phyloP scores from a whole-genome alignment of 202 grass and related monocot species.

The Schoenoplectus triqueter region DNA sequence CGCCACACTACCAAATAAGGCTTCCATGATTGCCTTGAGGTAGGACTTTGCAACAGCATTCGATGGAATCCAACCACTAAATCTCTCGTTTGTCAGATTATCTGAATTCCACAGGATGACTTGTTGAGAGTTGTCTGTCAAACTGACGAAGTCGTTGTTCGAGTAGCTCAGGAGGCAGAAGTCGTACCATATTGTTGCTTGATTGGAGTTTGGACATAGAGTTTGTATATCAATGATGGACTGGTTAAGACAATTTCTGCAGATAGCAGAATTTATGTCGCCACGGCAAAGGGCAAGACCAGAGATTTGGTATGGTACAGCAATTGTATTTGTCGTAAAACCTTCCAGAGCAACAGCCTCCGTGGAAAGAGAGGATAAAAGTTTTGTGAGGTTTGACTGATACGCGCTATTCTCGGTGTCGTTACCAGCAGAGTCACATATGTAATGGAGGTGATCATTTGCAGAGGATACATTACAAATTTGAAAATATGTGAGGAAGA shows the following conservation, averaged over 20 bases:
- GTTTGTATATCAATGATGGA: slow-evolving; percentile 22
- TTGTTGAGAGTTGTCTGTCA: neutral
- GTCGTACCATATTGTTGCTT: slow-evolving; percentile 42
- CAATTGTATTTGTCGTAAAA: slow-evolving; percentile 39
- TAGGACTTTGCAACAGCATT: neutral
- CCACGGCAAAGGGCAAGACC: slow-evolving; percentile 45
- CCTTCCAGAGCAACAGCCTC: slow-evolving; percentile 35
- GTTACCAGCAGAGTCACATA: slow-evolving; percentile 24
- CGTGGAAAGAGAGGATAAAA: slow-evolving; percentile 39
- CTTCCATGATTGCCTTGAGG: slow-evolving; percentile 15
- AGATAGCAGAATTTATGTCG: slow-evolving; percentile 40
- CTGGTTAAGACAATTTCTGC: slow-evolving; percentile 31
- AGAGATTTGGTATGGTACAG: slow-evolving; percentile 20
- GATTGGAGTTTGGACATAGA: slow-evolving; percentile 33
- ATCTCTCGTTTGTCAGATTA: neutral
- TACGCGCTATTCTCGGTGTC: slow-evolving; percentile 54
- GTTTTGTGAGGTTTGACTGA: slow-evolving; percentile 44
- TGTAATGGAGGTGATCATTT: neutral
- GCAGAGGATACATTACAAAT: neutral
- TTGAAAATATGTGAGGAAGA: slow-evolving; percentile 4
- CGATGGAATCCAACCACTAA: slow-evolving; percentile 19
- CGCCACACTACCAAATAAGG: slow-evolving; percentile 17
- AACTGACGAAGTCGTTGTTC: slow-evolving; percentile 27
- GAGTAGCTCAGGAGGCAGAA: slow-evolving; percentile 55
- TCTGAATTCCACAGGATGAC: neutral